These are phyloP conservation scores for Helianthus tuberosus DNA, from an alignment of 129 eudicot genomes.

Conservation along the genomic window DNA sequence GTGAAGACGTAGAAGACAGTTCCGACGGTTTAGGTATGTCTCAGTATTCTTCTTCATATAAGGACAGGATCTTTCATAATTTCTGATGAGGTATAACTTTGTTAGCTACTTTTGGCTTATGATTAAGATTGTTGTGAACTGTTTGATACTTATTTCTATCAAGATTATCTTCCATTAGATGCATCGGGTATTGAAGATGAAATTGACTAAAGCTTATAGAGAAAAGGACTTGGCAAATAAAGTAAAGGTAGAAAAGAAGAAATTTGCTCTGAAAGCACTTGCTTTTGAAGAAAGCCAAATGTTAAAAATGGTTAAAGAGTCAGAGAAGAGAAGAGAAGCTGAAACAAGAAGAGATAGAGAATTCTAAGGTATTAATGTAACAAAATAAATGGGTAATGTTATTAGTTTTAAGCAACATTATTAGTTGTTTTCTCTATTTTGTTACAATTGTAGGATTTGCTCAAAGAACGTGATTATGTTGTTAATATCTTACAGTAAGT, in stretches of 20 bases:
- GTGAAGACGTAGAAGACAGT: too few relatives aligned
- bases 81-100: slow-evolving; percentile 54
- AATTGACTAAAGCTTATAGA: too few relatives aligned
- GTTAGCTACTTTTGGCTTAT: neutral
- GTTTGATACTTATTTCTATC: too few relatives aligned
- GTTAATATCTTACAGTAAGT: slow-evolving; percentile 50
- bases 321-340: slow-evolving; percentile 43
- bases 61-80: slow-evolving; percentile 56
- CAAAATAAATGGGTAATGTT: neutral
- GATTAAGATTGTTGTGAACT: neutral
- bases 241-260: too few relatives aligned
- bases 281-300: slow-evolving; percentile 48
- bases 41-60: too few relatives aligned
- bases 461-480: slow-evolving; percentile 51
- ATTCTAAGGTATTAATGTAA: slow-evolving; percentile 2
- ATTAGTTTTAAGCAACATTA: neutral
- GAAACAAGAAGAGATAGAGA: slow-evolving; percentile 38
- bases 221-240: too few relatives aligned
- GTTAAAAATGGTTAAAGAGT: slow-evolving; percentile 58
- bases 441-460: slow-evolving; percentile 70
- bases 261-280: slow-evolving; percentile 20
- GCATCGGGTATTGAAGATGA: too few relatives aligned
- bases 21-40: too few relatives aligned
- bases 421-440: neutral
- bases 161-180: too few relatives aligned